These are phyloP conservation scores for Candida sojae DNA, from an alignment of 1,139 yeast genomes.

Conservation along the genomic window DNA sequence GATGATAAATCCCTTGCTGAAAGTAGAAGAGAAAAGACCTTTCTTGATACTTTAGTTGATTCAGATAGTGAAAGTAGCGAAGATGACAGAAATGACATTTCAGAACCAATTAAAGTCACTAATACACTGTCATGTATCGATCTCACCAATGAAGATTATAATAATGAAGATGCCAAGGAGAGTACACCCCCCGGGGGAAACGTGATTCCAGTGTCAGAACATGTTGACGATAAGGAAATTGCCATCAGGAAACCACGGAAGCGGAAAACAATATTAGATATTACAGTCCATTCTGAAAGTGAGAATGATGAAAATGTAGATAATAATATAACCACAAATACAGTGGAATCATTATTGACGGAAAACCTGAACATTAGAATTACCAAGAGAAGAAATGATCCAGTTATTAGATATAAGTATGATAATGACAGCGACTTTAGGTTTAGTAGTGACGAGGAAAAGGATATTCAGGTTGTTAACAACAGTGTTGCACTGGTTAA, in stretches of 20 bases:
- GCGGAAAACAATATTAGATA: background rate
- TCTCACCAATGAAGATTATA: background rate
- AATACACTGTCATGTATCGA: background rate
- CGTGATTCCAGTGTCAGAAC: background rate
- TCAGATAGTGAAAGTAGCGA: slow-evolving; percentile 20
- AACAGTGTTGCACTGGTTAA: background rate
- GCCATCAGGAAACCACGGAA: background rate
- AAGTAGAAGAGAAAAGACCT: slow-evolving; percentile 13
- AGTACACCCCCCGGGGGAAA: background rate
- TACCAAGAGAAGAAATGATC: background rate
- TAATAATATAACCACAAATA: background rate
- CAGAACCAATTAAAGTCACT: background rate
- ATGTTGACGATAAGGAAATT: background rate
- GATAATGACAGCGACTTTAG: slow-evolving; percentile 6
- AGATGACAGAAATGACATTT: background rate
- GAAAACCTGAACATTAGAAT: background rate
- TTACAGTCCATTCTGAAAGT: slow-evolving; percentile 1
- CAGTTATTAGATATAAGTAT: background rate
- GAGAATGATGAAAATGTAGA: background rate
- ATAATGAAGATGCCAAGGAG: background rate
- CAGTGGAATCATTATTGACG: background rate
- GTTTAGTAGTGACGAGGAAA: slow-evolving; percentile 3
- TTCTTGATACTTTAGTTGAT: slow-evolving; percentile 25
- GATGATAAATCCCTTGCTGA: slow-evolving; percentile 16
- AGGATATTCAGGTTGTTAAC: background rate